Conservation (phyloP, 495 filamentous ascomycete genomes). For the Sordaria brevicollis region DNA sequence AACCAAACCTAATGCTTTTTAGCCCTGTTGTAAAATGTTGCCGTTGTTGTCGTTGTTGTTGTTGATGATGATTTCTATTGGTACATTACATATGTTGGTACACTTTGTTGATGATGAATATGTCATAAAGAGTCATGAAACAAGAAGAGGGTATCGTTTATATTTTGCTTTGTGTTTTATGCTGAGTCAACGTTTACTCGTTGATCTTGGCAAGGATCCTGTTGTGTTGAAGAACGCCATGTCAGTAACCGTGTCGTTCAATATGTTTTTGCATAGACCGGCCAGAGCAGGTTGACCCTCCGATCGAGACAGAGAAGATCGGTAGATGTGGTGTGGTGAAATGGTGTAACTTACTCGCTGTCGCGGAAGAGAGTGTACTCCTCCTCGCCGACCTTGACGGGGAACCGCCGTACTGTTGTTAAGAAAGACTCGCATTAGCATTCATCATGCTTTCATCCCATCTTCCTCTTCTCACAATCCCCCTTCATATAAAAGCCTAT, state of each 20-base stretch:
- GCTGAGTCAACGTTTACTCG: constrained; percentile 43
- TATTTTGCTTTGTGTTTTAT: constrained; percentile 2
- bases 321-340: background rate
- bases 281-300: background rate
- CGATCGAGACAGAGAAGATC: background rate
- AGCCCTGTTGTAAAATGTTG: constrained; percentile 2
- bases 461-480: background rate
- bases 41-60: no score
- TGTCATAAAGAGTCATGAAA: constrained; percentile 22
- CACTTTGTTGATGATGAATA: constrained; percentile 16
- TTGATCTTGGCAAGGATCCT: constrained; percentile 86
- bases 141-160: constrained; percentile 27
- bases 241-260: constrained; percentile 13
- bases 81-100: constrained; percentile 21
- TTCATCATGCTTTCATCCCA: no score
- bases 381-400: constrained; percentile 94
- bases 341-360: constrained; percentile 66
- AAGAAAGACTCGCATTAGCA: constrained; percentile 22
- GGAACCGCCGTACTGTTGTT: constrained; percentile 85
- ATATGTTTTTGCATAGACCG: background rate
- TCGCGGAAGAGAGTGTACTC: constrained; percentile 95
- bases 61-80: constrained; percentile 12
- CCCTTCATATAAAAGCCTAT: background rate
- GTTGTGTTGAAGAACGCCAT: background rate
- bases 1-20: background rate